Evolutionary conservation across 345 rosid genomes (phyloP).

Genomic region (Camelina sativa): DNA sequence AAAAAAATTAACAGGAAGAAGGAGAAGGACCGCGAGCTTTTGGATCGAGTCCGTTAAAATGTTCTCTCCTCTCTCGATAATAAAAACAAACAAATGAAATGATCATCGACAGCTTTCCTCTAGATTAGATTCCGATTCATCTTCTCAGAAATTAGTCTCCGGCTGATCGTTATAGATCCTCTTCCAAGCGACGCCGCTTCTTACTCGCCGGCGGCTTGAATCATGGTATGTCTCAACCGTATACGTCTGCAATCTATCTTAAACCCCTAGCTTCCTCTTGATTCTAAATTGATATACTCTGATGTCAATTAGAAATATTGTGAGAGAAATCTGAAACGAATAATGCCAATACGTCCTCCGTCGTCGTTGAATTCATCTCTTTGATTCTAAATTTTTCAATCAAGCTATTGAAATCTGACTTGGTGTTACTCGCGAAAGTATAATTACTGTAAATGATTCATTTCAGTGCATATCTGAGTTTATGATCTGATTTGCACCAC

Average conservation of each 20-base stretch:
- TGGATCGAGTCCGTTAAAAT: conserved; percentile 6
- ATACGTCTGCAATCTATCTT: conserved; percentile 26
- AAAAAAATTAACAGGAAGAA: background rate
- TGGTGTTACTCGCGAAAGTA: conserved; percentile 8
- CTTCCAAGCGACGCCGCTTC: conserved; percentile 31
- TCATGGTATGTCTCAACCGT: conserved; percentile 38
- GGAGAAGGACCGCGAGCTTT: conserved; percentile 39
- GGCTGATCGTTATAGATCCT: conserved; percentile 28
- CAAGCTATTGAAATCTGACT: conserved; percentile 5
- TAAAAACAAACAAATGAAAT: conserved; percentile 2
- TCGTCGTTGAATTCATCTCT: conserved; percentile 14
- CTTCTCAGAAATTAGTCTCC: background rate
- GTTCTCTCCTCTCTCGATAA: background rate
- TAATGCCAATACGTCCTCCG: background rate
- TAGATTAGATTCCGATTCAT: conserved; percentile 41
- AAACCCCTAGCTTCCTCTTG: conserved; percentile 18
- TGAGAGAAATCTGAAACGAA: conserved; percentile 3
- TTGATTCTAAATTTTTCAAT: background rate
- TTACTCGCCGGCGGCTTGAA: conserved; percentile 35
- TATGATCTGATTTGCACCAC: background rate
- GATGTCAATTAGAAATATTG: conserved; percentile 14
- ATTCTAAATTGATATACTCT: background rate
- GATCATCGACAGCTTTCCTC: conserved; percentile 19
- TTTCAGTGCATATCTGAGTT: conserved; percentile 21
- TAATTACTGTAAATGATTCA: background rate